These are phyloP conservation scores for Colletotrichum sp. DNA, from an alignment of 2,329 filamentous ascomycete genomes.

Conservation along the genomic window DNA sequence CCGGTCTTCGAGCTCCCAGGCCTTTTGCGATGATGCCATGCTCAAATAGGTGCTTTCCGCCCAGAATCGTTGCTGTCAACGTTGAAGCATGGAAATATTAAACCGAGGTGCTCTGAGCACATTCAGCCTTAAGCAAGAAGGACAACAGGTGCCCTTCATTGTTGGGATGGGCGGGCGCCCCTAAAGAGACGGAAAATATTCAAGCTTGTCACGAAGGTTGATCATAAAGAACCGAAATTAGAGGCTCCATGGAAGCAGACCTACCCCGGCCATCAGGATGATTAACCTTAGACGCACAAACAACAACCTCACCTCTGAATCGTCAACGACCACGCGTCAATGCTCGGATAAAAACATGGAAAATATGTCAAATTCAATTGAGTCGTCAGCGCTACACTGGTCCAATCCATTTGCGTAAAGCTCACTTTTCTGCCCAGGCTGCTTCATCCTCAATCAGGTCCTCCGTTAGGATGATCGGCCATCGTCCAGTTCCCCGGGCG, in stretches of 20 bases:
- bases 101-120: neutral
- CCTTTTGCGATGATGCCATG: neutral
- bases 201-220: neutral
- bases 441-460: neutral
- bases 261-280: neutral
- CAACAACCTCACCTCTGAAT: neutral
- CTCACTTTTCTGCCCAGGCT: neutral
- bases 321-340: neutral
- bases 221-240: constrained; percentile 8
- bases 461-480: neutral
- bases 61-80: neutral
- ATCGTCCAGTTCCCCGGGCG: neutral
- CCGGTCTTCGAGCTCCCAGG: constrained; percentile 10
- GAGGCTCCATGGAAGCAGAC: neutral
- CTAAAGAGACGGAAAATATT: neutral
- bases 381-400: fast-evolving
- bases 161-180: neutral
- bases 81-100: neutral
- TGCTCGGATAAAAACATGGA: neutral
- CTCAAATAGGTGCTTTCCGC: neutral
- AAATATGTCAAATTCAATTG: neutral
- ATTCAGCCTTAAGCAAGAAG: neutral
- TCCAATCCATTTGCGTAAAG: neutral
- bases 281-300: neutral
- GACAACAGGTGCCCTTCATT: neutral